Conservation (phyloP, 257 asterid species). For the Perilla frutescens region DNA sequence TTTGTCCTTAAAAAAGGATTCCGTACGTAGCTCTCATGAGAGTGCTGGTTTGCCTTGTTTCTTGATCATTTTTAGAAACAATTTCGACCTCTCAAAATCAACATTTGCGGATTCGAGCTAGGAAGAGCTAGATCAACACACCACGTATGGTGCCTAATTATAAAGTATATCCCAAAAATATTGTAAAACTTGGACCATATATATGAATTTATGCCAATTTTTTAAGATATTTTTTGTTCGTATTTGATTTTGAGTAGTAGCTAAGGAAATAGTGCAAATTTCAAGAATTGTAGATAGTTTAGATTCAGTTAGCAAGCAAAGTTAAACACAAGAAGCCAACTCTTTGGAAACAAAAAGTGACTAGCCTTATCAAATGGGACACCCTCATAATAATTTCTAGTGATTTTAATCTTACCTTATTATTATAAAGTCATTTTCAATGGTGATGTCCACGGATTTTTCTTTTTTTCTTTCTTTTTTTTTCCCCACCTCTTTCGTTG, state of each 20-base stretch:
- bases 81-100: neutral
- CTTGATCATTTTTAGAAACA: neutral
- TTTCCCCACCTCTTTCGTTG: neutral
- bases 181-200: too few relatives aligned
- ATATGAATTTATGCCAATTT: neutral
- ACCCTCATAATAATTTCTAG: slow-evolving; percentile 20
- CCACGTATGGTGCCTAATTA: too few relatives aligned
- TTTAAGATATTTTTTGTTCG: neutral
- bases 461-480: neutral
- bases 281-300: slow-evolving; percentile 20
- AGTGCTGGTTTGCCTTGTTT: too few relatives aligned
- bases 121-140: too few relatives aligned
- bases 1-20: too few relatives aligned
- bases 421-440: slow-evolving; percentile 38
- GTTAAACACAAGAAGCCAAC: slow-evolving; percentile 49
- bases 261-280: slow-evolving; percentile 39
- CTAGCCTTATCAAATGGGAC: slow-evolving; percentile 25
- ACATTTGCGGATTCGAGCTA: neutral
- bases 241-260: slow-evolving; percentile 30
- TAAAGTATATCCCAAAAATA: too few relatives aligned
- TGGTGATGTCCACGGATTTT: slow-evolving; percentile 24
- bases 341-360: slow-evolving; percentile 29
- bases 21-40: too few relatives aligned
- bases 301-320: slow-evolving; percentile 40
- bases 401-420: slow-evolving; percentile 23